phyloP scores from a whole-genome alignment of 1,284 basidiomycete species.

The Pseudozyma sp. region DNA sequence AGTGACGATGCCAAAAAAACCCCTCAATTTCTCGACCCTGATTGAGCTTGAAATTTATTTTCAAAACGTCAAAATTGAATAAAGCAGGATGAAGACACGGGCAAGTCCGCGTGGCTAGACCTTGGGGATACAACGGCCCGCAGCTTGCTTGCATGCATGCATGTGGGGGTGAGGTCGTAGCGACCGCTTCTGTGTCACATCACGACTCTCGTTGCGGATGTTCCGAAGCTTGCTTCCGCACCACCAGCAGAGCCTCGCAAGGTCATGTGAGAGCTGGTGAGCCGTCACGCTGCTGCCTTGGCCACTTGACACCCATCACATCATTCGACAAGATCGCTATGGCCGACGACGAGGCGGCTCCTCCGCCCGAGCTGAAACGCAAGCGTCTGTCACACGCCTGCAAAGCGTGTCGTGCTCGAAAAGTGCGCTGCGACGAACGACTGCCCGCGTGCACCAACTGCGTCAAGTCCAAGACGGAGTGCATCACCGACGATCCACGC shows the following conservation, averaged over 20 bases:
- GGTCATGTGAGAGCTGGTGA: neutral
- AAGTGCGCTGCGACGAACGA: constrained; percentile 14
- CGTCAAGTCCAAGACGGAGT: constrained; percentile 1
- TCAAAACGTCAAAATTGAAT: too few relatives aligned
- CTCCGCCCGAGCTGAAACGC: neutral
- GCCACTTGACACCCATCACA: neutral
- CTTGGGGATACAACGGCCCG: too few relatives aligned
- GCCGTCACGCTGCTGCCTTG: neutral
- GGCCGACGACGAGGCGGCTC: neutral
- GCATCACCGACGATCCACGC: constrained; percentile 21
- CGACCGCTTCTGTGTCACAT: too few relatives aligned
- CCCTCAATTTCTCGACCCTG: too few relatives aligned
- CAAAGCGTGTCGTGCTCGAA: constrained; percentile 13
- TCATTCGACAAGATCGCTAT: neutral
- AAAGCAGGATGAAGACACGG: too few relatives aligned
- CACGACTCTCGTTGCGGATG: too few relatives aligned
- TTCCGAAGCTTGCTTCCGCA: neutral
- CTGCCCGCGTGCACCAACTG: constrained; percentile 17
- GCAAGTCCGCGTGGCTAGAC: too few relatives aligned
- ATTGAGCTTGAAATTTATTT: too few relatives aligned
- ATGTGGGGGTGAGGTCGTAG: too few relatives aligned
- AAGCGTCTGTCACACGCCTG: constrained; percentile 17
- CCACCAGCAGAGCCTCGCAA: too few relatives aligned
- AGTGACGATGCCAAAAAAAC: too few relatives aligned
- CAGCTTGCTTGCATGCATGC: too few relatives aligned